Conservation (phyloP, 2,329 filamentous ascomycete species). For the Polytolypa hystricis region DNA sequence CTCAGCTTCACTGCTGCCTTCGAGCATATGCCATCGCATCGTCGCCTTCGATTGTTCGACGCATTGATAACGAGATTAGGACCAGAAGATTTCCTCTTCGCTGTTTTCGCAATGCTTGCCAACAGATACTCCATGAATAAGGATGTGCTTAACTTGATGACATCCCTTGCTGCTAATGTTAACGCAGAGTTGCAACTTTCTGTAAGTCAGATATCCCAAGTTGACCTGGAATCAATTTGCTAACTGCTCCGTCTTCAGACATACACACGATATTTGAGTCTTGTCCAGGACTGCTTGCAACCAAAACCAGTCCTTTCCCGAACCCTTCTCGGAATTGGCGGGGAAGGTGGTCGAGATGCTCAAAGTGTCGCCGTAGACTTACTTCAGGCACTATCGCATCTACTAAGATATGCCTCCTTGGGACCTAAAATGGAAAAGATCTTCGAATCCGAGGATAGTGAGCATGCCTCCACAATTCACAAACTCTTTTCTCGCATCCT, state of each 20-base stretch:
- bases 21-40: conserved; percentile 84
- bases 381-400: conserved; percentile 29
- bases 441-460: conserved; percentile 29
- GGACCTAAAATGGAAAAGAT: conserved; percentile 28
- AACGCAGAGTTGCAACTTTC: conserved; percentile 61
- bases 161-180: conserved; percentile 62
- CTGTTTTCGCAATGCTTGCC: conserved; percentile 77
- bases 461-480: conserved; percentile 55
- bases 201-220: conserved; percentile 17
- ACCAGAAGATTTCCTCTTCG: conserved; percentile 75
- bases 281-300: conserved; percentile 65
- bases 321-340: conserved; percentile 53
- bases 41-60: conserved; percentile 70
- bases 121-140: conserved; percentile 75
- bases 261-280: conserved; percentile 62
- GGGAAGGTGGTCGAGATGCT: conserved; percentile 37
- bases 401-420: conserved; percentile 31
- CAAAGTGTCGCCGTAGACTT: conserved; percentile 32
- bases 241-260: conserved; percentile 39
- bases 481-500: conserved; percentile 58
- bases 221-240: conserved; percentile 1
- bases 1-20: conserved; percentile 93
- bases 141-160: conserved; percentile 61
- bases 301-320: conserved; percentile 64
- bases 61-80: conserved; percentile 79